Evolutionary conservation across 495 filamentous ascomycete species (phyloP).

Genomic region (Extremus antarcticus): DNA sequence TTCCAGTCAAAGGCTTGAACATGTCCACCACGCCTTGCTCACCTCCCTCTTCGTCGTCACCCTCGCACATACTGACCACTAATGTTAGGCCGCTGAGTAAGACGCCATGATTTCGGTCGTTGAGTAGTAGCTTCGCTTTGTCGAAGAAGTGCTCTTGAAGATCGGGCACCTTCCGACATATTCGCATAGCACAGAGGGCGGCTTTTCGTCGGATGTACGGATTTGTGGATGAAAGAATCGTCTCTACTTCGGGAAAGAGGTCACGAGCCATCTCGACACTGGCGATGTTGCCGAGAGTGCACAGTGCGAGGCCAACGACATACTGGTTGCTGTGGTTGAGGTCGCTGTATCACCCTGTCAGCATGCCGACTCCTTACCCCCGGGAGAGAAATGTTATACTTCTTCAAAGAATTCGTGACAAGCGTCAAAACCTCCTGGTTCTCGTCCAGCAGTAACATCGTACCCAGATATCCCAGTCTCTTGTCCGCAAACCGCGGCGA

Average conservation of each 20-base stretch:
- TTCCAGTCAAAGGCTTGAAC: conserved; percentile 63
- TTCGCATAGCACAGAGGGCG: conserved; percentile 98
- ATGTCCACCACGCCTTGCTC: conserved; percentile 78
- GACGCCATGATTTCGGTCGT: conserved; percentile 90
- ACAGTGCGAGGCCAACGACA: conserved; percentile 90
- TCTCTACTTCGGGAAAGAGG: conserved; percentile 89
- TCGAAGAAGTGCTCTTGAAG: conserved; percentile 95
- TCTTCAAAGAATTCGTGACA: conserved; percentile 94
- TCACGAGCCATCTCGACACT: conserved; percentile 98
- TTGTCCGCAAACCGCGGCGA: conserved; percentile 98
- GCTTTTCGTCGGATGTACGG: conserved; percentile 96
- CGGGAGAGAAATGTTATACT: conserved; percentile 41
- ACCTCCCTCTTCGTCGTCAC: conserved; percentile 72
- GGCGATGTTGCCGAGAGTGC: conserved; percentile 92
- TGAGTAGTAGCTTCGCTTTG: conserved; percentile 78
- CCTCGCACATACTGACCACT: conserved; percentile 85
- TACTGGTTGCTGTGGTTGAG: conserved; percentile 97
- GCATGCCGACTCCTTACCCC: not conserved
- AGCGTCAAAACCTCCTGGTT: conserved; percentile 96
- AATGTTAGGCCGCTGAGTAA: conserved; percentile 84
- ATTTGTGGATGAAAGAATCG: conserved; percentile 78
- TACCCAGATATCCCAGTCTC: conserved; percentile 87
- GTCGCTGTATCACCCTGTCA: conserved; percentile 48
- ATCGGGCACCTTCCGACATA: conserved; percentile 95
- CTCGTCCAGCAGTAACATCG: conserved; percentile 91